Base-by-base conservation (phyloP, 2,329 filamentous ascomycete genomes). In the Cladosporium sp. region DNA sequence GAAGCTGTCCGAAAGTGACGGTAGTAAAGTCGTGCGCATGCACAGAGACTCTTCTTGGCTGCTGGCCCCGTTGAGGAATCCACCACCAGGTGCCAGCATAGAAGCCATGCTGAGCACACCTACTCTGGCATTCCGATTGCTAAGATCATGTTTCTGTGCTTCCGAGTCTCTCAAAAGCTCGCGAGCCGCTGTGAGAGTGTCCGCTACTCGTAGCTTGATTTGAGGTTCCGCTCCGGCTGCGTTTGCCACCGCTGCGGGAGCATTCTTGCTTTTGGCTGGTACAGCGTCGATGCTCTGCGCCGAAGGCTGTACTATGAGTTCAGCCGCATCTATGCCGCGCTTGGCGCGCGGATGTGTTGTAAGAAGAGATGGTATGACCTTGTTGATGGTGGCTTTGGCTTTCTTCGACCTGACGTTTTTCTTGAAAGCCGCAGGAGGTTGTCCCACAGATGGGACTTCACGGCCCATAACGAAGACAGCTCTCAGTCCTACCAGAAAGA, bases 51-150 rank as follows among this genome's bases (percentile, higher is more conserved):
- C 84, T 65, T 87, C 84, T 59, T 85, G 82, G 1, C 78, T 79
- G 2, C 78, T 79, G 0, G 84, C 82, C 12, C 84, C 84, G 11
- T 77, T 77, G 0, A 85, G 69, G n/a, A 86, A 78, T 0, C 84
- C 84, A 5, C 83, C 84, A 5, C 84, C 84, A 0, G 84, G 81
- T 0, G 78, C 77, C 1, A 86, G 74, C 0, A 83, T 82, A 0
- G 83, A 86, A 0, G 83, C 83, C 83, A 86, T 86, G 68, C 85
- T 86, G 1, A 86, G 73, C 28, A 87, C 74, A 2, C 76, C 82
- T 0, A 82, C 74, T 19, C 77, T 75, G 1, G 57, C 65, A 38
- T 59, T 60, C 52, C 59, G 64, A 37, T 63, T 61, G 61, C 36
- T 50, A 11, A 60, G 60, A 11, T 59, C 59, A 14, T 59, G 64